phyloP scores from a whole-genome alignment of 805 yeast species.

The Candida maris region DNA sequence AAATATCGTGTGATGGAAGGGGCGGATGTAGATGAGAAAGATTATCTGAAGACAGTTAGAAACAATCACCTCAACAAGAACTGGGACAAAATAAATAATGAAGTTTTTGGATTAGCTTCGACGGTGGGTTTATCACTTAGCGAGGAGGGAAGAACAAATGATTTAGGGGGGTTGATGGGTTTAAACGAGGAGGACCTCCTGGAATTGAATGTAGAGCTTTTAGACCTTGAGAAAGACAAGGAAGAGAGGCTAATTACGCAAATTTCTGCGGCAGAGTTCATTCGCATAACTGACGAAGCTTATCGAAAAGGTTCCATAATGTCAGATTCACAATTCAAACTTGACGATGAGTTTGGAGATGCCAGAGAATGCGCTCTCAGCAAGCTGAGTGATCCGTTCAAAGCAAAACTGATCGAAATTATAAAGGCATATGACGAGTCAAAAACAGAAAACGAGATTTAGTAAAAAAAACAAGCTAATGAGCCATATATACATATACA shows the following conservation, averaged over 20 bases:
- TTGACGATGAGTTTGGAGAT: conserved; percentile 23
- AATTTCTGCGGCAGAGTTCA: conserved; percentile 11
- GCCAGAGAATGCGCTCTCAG: conserved; percentile 15
- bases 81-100: conserved; percentile 44
- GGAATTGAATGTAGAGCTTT: conserved; percentile 39
- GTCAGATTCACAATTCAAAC: conserved; percentile 17
- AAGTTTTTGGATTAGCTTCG: conserved; percentile 20
- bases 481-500: conserved; percentile 3
- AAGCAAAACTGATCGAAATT: conserved; percentile 7
- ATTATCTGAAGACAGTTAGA: conserved; percentile 20
- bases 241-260: conserved; percentile 9
- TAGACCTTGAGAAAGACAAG: conserved; percentile 10
- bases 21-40: conserved; percentile 15
- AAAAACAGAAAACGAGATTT: background rate
- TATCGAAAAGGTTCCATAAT: conserved; percentile 6
- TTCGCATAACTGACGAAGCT: conserved; percentile 14
- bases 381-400: conserved; percentile 19
- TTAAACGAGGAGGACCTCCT: conserved; percentile 37
- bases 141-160: conserved; percentile 17
- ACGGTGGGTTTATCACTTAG: conserved; percentile 5
- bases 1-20: conserved; percentile 34
- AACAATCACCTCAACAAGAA: conserved; percentile 29
- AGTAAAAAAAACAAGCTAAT: background rate
- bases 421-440: conserved; percentile 5
- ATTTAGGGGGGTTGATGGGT: conserved; percentile 31